A percentile compares a stretch with the other conserved stretches of the same genome.
Evolutionary conservation across 768 basidiomycete species (phyloP).

Genomic region (Naganishia vishniacii): DNA sequence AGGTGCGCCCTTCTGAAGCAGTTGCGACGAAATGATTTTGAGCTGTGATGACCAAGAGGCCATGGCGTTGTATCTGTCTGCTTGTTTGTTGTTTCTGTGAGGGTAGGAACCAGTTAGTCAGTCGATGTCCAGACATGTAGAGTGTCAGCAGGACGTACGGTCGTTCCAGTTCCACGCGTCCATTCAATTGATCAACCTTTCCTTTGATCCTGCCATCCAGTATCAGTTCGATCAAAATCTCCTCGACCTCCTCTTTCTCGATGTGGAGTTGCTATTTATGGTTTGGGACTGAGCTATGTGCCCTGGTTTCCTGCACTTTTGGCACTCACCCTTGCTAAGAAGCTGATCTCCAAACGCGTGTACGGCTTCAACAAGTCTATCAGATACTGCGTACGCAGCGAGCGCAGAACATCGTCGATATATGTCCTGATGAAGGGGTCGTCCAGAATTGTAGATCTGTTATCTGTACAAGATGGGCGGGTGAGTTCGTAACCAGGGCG

Average conservation of each 20-base stretch:
- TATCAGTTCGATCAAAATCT: constrained; percentile 85
- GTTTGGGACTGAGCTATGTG: neutral
- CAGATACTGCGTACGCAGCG: constrained; percentile 89
- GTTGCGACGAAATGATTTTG: neutral
- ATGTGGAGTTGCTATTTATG: constrained; percentile 81
- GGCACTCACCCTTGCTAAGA: constrained; percentile 72
- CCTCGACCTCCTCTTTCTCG: constrained; percentile 84
- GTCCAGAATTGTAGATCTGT: constrained; percentile 90
- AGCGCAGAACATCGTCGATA: constrained; percentile 91
- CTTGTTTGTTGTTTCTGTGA: constrained; percentile 1
- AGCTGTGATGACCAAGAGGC: constrained; percentile 14
- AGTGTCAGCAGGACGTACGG: constrained; percentile 52
- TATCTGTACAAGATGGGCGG: constrained; percentile 67
- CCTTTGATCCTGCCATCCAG: constrained; percentile 96
- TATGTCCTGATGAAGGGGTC: constrained; percentile 91
- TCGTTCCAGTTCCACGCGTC: constrained; percentile 81
- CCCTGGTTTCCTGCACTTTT: neutral
- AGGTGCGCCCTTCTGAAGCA: neutral
- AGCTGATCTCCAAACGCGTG: constrained; percentile 83
- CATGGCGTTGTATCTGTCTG: constrained; percentile 18
- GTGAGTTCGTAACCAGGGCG: neutral
- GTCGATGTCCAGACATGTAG: neutral
- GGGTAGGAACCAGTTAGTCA: neutral
- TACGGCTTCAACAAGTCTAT: constrained; percentile 98
- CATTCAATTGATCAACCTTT: constrained; percentile 90